Base-by-base conservation (phyloP, 1,284 basidiomycete species). In the Irpex lacteus region DNA sequence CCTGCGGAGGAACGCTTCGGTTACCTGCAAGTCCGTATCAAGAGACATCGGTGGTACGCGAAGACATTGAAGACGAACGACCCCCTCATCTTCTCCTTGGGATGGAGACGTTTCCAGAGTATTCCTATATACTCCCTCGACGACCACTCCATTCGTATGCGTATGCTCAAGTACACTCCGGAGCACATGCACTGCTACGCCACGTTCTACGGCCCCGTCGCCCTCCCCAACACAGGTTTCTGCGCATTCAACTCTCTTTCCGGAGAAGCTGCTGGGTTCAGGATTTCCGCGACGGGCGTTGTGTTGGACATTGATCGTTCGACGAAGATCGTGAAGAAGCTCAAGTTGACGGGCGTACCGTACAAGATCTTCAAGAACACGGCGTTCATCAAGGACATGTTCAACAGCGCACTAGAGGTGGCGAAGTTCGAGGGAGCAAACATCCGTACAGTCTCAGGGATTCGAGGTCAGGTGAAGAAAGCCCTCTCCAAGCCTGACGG, bases 361-460 rank as follows among this genome's bases (percentile, higher is more conserved):
- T 94, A 90, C 80, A 98, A 98, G 84, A 93, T 99, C 64, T 99
- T 92, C 85, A 99, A 98, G 81, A 99, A 99, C 78, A 99, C 98
- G 13, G 98, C 96, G 0, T 99, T 99, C 75, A 84, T 99, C 71
- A 96, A 92, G 81, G 95, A 98, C 74, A 99, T 99, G 97, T 99
- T 99, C 80, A 90, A 81, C 65, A 90, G 87, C 59, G 89, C 94
- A 9, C 83, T 99, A 37, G 97, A 99, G 76, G 96, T 99, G 9
- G 95, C 96, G 66, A 98, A 98, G 77, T 99, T 99, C 71, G 98
- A 99, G 77, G 98, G 98, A 8, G 98, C 97, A 11, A 95, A 94
- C 74, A 88, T 99, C 65, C 85, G 91, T 68, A 99, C 98, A 0
- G 98, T 99, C 6, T 96, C 94, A 4, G 98, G 97, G 4, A 94